These are phyloP conservation scores for Colletotrichum orchidophilum DNA, from an alignment of 2,329 filamentous ascomycete genomes.

Conservation along the genomic window DNA sequence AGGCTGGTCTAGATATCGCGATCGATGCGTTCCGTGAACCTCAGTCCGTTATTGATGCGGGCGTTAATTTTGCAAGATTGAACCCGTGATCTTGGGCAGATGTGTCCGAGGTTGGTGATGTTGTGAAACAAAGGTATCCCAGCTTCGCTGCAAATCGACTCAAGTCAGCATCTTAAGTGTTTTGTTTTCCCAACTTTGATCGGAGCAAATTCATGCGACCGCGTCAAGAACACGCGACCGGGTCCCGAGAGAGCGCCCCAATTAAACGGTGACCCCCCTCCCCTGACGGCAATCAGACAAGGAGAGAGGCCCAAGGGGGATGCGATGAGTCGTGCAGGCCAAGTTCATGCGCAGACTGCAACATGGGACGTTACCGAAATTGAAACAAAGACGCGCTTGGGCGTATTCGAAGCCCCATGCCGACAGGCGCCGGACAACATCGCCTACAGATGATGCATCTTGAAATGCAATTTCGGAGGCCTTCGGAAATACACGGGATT, in stretches of 20 bases:
- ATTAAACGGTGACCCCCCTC: slow-evolving; percentile 6
- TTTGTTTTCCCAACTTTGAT: slow-evolving; percentile 34
- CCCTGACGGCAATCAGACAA: slow-evolving; percentile 29
- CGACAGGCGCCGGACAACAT: slow-evolving; percentile 26
- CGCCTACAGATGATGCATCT: slow-evolving; percentile 33
- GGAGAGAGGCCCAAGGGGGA: slow-evolving; percentile 20
- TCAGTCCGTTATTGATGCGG: slow-evolving; percentile 9
- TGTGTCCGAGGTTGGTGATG: slow-evolving; percentile 28
- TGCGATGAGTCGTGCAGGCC: slow-evolving; percentile 30
- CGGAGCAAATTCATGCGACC: slow-evolving; percentile 33
- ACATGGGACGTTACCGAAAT: slow-evolving; percentile 35
- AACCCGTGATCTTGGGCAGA: slow-evolving; percentile 26
- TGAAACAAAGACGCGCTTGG: slow-evolving; percentile 32
- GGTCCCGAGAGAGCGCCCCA: slow-evolving; percentile 23
- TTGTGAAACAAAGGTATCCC: slow-evolving; percentile 34
- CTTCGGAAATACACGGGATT: slow-evolving; percentile 16
- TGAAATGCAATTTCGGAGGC: slow-evolving; percentile 32
- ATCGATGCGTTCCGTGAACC: slow-evolving; percentile 3
- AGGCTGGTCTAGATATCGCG: neutral
- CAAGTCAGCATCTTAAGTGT: slow-evolving; percentile 35
- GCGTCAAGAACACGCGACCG: slow-evolving; percentile 32
- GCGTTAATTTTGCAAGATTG: neutral
- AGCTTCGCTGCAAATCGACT: slow-evolving; percentile 28
- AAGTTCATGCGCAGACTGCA: slow-evolving; percentile 33
- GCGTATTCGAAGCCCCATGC: slow-evolving; percentile 24